Base-by-base conservation (phyloP, 2,329 filamentous ascomycete species). In the Colletotrichum godetiae region DNA sequence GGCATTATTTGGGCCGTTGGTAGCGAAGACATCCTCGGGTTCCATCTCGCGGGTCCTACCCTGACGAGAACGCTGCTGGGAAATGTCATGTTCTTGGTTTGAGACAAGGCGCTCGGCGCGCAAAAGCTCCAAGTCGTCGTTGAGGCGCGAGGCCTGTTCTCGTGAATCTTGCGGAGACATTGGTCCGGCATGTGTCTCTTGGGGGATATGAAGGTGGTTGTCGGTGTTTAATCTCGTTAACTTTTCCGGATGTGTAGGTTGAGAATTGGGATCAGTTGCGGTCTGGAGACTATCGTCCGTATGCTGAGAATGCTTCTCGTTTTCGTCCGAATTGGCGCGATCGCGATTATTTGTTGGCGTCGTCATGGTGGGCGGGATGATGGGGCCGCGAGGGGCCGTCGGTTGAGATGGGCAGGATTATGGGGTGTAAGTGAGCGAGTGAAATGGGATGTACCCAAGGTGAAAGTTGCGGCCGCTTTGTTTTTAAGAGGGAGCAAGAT, bases 101-200 rank as follows among this genome's bases (percentile, higher is more conserved):
- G 86, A 88, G 15, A 88, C 81, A 58, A 84, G 77, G 2, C 85
- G 83, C 75, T 88, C 86, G 58, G 85, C 82, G 3, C 86, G 85
- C 27, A 88, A 80, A 5, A 88, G 80, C 69, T 88, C 87, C 19
- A 88, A 82, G 62, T 88, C 86, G 67, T 88, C 87, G 60, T 84
- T 83, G 19, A 88, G 78, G 3, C 86, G 82, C 70, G 77, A 81
- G 10, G 79, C 80, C 24, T 76, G 75, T 55, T 82, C 81, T n/a
- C 80, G 76, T 2, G 77, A 73, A 22, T 67, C 71, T 8, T 64
- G 52, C 12, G 68, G 72, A 1, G 74, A 75, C 15, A 67, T 24
- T 3, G 62, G 57, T 24, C 33, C 46, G 19, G n/a, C n/a, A 13
- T 60, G 33, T 10, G 58, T 22, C 5, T 72, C 58, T 12, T 58